These are phyloP conservation scores for Colletotrichum sp. DNA, from an alignment of 2,329 filamentous ascomycete genomes.

Conservation along the genomic window DNA sequence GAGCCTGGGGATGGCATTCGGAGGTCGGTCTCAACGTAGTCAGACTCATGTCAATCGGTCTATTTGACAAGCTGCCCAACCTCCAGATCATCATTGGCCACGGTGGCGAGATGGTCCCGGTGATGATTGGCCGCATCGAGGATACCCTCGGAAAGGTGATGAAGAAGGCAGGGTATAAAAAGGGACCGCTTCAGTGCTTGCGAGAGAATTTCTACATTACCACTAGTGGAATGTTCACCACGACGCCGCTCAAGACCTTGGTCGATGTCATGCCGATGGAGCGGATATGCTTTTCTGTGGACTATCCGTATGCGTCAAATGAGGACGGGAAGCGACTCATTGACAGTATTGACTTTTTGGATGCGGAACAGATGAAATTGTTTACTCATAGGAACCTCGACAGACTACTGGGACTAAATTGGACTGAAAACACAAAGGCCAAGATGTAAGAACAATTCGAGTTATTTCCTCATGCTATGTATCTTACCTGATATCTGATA, in stretches of 20 bases:
- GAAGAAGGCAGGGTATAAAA: background rate
- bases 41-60: background rate
- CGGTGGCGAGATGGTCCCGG: background rate
- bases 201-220: background rate
- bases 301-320: background rate
- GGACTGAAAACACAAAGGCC: background rate
- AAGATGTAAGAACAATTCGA: background rate
- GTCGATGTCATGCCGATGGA: background rate
- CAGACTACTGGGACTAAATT: background rate
- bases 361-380: background rate
- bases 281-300: background rate
- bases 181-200: background rate
- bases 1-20: background rate
- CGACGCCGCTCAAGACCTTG: background rate
- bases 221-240: background rate
- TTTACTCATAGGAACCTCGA: background rate
- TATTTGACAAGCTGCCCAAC: background rate
- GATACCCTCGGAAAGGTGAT: background rate
- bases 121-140: background rate
- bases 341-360: background rate
- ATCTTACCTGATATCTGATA: accelerated
- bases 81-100: background rate
- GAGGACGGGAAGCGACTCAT: background rate
- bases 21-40: background rate
- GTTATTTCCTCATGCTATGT: accelerated